A percentile compares a stretch with the other conserved stretches of the same genome.
Evolutionary conservation across 192 early-diverging fungal genomes (phyloP).

Genomic region (Radiomyces spectabilis): DNA sequence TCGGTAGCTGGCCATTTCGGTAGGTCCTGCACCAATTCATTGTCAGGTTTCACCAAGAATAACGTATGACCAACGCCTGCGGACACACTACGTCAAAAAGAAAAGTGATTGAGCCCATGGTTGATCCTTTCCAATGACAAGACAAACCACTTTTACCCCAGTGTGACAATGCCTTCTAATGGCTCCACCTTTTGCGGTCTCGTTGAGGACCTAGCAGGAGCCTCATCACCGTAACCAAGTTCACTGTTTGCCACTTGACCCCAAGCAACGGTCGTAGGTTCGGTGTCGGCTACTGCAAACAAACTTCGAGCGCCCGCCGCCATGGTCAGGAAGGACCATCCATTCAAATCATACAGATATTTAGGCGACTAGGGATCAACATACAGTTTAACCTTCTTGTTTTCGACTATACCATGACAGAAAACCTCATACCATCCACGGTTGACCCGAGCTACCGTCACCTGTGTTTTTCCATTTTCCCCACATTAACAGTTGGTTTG

Average conservation of each 20-base stretch:
- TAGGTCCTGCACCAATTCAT: conserved; percentile 34
- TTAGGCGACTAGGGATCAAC: conserved; percentile 27
- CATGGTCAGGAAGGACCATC: conserved; percentile 26
- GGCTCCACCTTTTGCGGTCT: conserved; percentile 39
- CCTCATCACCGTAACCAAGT: conserved; percentile 38
- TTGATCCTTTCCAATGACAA: too few species aligned
- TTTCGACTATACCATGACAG: neutral
- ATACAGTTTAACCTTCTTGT: too few species aligned
- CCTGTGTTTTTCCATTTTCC: conserved; percentile 48
- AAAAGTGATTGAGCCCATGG: too few species aligned
- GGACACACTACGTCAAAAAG: conserved; percentile 15
- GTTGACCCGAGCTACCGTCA: conserved; percentile 41
- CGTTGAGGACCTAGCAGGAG: conserved; percentile 22
- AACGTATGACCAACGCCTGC: conserved; percentile 36
- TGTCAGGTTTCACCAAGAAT: conserved; percentile 32
- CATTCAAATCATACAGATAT: conserved; percentile 38
- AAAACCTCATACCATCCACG: conserved; percentile 33
- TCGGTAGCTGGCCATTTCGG: conserved; percentile 39
- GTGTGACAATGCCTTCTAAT: conserved; percentile 29
- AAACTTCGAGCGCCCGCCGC: conserved; percentile 32
- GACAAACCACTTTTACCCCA: too few species aligned
- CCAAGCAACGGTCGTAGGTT: conserved; percentile 37
- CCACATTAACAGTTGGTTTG: conserved; percentile 37
- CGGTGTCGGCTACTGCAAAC: conserved; percentile 22
- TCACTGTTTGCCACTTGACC: conserved; percentile 36